Evolutionary conservation across 192 early-diverging fungal genomes (phyloP), one percentile per base, ranked within the genome.

Genomic region (Coemansia sp.): DNA sequence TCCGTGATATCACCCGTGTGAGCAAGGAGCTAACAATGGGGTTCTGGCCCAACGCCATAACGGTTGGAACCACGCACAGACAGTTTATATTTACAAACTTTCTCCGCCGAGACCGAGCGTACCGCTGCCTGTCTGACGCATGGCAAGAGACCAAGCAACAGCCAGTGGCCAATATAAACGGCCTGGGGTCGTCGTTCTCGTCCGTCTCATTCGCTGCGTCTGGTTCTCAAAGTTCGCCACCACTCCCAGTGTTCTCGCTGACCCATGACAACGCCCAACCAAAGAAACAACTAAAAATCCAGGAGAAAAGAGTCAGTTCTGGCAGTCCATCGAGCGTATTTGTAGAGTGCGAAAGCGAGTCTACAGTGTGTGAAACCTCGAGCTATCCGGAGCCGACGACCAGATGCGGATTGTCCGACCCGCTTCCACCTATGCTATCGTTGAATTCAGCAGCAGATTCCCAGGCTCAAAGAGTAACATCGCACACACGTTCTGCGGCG

Each of bases 11-110:
- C 15, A 70, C 73, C 2, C 67, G 73, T 8, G 64, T 77, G 42
- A 61, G 39, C 55, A 77, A 77, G 53, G 73, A 77, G 45, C 57
- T 67, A 41, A 77, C 73, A 3, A 61, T 77, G 55, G 73, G 64
- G 11, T 24, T 77, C 13, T 77, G 73, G 60, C 73, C 73, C 38
- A 77, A 77, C 48, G 73, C 67, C 14, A 51, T 77, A 47, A 77
- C 73, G 2, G 61, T 77, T 19, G 62, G 59, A 17, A 70, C 67
- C 1, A 11, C 24, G 9, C 43, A 52, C 17, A 51, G 67, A 0
- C 73, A 77, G 37, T 77, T 66, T 44, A 77, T 77, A 22, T 77
- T 77, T 37, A 77, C 73, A 17, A 70, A 77, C 41, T 60, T 77
- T 57, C 37, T 77, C 49, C 73, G 73, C 34, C 52, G 73, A 14